phyloP scores from a whole-genome alignment of 257 asterid genomes.

The Nicotiana attenuata region DNA sequence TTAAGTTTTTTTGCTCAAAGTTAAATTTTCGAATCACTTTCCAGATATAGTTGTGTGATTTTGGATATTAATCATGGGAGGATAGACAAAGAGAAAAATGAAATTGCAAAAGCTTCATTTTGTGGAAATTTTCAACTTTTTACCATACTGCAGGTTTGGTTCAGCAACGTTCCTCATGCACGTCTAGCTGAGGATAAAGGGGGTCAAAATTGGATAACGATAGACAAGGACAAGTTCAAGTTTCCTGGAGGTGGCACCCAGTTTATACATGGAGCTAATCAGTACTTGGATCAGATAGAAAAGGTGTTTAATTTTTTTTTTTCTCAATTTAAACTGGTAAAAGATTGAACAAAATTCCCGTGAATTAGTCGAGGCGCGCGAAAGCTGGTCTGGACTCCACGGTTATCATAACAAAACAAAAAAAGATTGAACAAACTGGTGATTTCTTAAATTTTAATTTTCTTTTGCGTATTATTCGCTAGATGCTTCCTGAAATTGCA shows the following conservation, averaged over 20 bases:
- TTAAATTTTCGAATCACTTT: background rate
- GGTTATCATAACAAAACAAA: no score
- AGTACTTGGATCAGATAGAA: slow-evolving; percentile 89
- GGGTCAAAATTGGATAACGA: slow-evolving; percentile 86
- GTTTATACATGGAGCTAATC: slow-evolving; percentile 90
- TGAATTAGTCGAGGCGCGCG: no score
- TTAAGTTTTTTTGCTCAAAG: background rate
- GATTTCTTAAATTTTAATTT: background rate
- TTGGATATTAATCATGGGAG: background rate
- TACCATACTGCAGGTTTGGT: slow-evolving; percentile 67
- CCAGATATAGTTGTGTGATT: background rate
- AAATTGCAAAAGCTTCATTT: background rate
- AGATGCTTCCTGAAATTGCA: slow-evolving; percentile 93
- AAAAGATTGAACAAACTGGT: background rate
- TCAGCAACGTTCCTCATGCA: slow-evolving; percentile 94
- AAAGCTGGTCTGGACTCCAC: no score
- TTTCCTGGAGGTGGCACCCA: slow-evolving; percentile 99
- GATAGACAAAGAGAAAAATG: background rate
- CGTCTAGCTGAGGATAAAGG: slow-evolving; percentile 91
- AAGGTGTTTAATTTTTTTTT: slow-evolving; percentile 37
- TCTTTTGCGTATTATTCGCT: background rate
- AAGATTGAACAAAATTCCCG: background rate
- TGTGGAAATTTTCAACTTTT: background rate
- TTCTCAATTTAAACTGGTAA: background rate
- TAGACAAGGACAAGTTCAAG: slow-evolving; percentile 81